Conservation (phyloP, 1,284 basidiomycete species). For the Mycena citricolor region DNA sequence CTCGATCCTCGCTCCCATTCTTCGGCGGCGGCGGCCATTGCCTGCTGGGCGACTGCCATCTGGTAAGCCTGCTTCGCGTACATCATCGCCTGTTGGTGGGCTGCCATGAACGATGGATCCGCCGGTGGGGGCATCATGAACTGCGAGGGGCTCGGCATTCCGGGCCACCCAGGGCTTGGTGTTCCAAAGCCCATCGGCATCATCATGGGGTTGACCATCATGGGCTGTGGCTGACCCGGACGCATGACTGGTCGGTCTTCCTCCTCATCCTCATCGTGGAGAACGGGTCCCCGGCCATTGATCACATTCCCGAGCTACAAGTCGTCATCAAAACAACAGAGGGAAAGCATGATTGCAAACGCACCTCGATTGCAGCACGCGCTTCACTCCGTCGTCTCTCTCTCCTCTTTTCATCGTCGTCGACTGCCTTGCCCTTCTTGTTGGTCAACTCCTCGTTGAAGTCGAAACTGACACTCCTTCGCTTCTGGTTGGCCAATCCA, state of each 20-base stretch:
- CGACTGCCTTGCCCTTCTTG: slow-evolving; percentile 34
- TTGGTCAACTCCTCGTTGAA: slow-evolving; percentile 40
- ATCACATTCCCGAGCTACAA: slow-evolving; percentile 74
- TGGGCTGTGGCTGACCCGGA: slow-evolving; percentile 41
- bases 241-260: slow-evolving; percentile 13
- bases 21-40: slow-evolving; percentile 77
- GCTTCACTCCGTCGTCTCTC: slow-evolving; percentile 74
- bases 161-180: slow-evolving; percentile 21
- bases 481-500: slow-evolving; percentile 37
- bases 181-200: slow-evolving; percentile 34
- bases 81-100: slow-evolving; percentile 81
- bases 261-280: slow-evolving; percentile 51
- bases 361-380: slow-evolving; percentile 76
- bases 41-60: slow-evolving; percentile 81
- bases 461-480: slow-evolving; percentile 63
- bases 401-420: slow-evolving; percentile 52
- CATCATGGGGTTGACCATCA: slow-evolving; percentile 20
- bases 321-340: slow-evolving; percentile 4
- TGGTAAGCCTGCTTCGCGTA: slow-evolving; percentile 83
- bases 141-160: slow-evolving; percentile 42
- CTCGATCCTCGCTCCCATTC: slow-evolving; percentile 82
- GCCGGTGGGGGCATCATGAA: slow-evolving; percentile 49
- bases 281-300: slow-evolving; percentile 66
- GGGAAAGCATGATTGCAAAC: slow-evolving; percentile 27
- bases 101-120: slow-evolving; percentile 61